These are phyloP conservation scores for Dactylis glomerata DNA, from an alignment of 176 grass and related monocot species.

Conservation along the genomic window DNA sequence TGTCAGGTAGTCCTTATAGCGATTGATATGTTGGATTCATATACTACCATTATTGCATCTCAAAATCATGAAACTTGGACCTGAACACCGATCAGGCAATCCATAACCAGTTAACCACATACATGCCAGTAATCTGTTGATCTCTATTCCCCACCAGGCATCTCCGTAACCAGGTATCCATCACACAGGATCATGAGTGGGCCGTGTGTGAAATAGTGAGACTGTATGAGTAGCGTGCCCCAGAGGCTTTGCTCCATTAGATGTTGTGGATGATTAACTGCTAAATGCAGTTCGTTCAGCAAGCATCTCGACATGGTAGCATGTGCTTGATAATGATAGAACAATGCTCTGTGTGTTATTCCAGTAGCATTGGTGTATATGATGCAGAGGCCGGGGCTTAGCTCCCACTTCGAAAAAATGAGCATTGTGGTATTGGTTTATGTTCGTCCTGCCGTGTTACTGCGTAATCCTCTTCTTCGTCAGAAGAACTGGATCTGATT, in stretches of 20 bases:
- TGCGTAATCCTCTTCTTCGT: too few species aligned
- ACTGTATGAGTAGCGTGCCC: background rate
- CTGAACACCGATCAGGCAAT: background rate
- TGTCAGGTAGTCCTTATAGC: constrained; percentile 19
- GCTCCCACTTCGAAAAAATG: too few species aligned
- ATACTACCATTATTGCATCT: background rate
- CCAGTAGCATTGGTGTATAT: too few species aligned
- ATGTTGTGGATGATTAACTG: background rate
- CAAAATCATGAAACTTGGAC: background rate
- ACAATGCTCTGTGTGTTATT: background rate
- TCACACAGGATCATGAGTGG: background rate
- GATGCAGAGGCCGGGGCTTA: too few species aligned
- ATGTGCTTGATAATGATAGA: background rate
- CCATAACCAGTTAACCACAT: background rate
- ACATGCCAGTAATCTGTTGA: background rate
- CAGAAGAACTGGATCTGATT: too few species aligned
- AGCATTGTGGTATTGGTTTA: background rate
- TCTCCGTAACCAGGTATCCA: background rate
- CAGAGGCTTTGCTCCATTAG: background rate
- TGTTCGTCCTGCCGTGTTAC: background rate
- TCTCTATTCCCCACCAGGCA: background rate
- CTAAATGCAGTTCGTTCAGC: background rate
- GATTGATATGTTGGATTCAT: background rate
- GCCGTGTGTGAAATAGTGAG: background rate
- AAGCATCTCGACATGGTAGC: background rate